Conservation (phyloP, 345 rosid genomes). For the Boechera retrofracta region DNA sequence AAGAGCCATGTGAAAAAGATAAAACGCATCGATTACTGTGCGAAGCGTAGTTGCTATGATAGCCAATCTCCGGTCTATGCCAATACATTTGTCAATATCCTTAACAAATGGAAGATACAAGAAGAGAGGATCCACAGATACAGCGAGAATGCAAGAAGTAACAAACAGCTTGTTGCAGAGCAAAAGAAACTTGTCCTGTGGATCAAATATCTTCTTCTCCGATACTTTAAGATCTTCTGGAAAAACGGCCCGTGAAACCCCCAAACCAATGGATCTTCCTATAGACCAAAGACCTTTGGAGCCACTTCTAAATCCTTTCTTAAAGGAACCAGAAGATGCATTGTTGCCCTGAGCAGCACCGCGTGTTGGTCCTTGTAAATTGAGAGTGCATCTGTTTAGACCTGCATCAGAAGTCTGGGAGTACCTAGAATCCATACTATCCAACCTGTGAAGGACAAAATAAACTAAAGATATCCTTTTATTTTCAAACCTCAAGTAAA, state of each 20-base stretch:
- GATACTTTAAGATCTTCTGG: slow-evolving; percentile 96
- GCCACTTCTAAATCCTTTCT: slow-evolving; percentile 76
- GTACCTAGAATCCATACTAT: slow-evolving; percentile 86
- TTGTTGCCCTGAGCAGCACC: slow-evolving; percentile 49
- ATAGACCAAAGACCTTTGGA: slow-evolving; percentile 92
- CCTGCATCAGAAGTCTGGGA: slow-evolving; percentile 69
- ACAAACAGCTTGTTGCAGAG: slow-evolving; percentile 81
- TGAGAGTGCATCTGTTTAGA: slow-evolving; percentile 71
- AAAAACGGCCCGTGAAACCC: slow-evolving; percentile 90
- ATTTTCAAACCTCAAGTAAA: slow-evolving; percentile 17
- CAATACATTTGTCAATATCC: slow-evolving; percentile 57
- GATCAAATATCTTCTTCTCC: slow-evolving; percentile 86
- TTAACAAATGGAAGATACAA: slow-evolving; percentile 88
- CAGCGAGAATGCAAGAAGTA: slow-evolving; percentile 79
- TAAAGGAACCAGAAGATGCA: slow-evolving; percentile 72
- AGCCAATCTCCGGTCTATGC: slow-evolving; percentile 75
- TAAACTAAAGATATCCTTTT: slow-evolving; percentile 30
- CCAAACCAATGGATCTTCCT: slow-evolving; percentile 89
- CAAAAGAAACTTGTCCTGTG: slow-evolving; percentile 87
- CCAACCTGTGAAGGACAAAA: slow-evolving; percentile 68
- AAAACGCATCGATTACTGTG: slow-evolving; percentile 76
- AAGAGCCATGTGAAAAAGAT: slow-evolving; percentile 87
- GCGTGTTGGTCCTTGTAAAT: slow-evolving; percentile 64
- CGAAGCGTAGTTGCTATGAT: slow-evolving; percentile 78
- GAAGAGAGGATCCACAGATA: slow-evolving; percentile 89